A percentile compares a stretch with the other conserved stretches of the same genome.
These are phyloP conservation scores for Holtermanniella nyarrowii DNA, from an alignment of 768 basidiomycete species.

Conservation along the genomic window DNA sequence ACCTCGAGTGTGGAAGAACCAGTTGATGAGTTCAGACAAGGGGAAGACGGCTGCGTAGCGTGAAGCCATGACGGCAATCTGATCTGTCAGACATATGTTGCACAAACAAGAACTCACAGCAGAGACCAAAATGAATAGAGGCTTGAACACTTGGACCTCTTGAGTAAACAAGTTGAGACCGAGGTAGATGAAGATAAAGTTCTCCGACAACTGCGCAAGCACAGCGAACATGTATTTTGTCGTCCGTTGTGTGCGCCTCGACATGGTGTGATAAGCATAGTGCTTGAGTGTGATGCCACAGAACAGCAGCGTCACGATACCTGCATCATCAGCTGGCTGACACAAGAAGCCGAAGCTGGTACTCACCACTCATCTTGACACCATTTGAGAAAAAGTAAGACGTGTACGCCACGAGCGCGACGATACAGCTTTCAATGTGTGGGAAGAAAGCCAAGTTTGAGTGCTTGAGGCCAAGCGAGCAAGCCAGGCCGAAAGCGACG, in stretches of 20 bases:
- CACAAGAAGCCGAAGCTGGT: background rate
- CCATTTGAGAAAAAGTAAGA: conserved; percentile 99
- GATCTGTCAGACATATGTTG: background rate
- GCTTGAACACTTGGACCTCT: conserved; percentile 79
- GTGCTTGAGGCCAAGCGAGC: conserved; percentile 89
- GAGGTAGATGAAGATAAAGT: conserved; percentile 99
- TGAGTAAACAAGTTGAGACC: conserved; percentile 96
- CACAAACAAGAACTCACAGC: conserved; percentile 45
- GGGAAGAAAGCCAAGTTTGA: conserved; percentile 67
- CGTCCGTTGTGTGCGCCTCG: conserved; percentile 79
- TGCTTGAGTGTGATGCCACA: conserved; percentile 99
- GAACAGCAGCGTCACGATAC: conserved; percentile 94
- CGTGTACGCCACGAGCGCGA: conserved; percentile 87
- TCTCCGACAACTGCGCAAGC: conserved; percentile 88
- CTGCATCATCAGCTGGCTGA: conserved; percentile 41
- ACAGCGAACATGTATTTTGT: conserved; percentile 93
- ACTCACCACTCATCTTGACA: conserved; percentile 57
- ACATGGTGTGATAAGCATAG: conserved; percentile 99
- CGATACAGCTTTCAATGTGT: conserved; percentile 93
- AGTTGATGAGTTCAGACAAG: conserved; percentile 85
- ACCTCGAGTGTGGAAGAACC: conserved; percentile 75
- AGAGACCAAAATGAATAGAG: conserved; percentile 84
- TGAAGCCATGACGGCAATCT: conserved; percentile 80
- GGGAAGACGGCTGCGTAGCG: conserved; percentile 95
- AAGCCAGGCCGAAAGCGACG: conserved; percentile 77